Percentiles rank a stretch among this genome's conserved stretches.
These are phyloP conservation scores for Suillus discolor DNA, from an alignment of 768 basidiomycete genomes.

Conservation along the genomic window DNA sequence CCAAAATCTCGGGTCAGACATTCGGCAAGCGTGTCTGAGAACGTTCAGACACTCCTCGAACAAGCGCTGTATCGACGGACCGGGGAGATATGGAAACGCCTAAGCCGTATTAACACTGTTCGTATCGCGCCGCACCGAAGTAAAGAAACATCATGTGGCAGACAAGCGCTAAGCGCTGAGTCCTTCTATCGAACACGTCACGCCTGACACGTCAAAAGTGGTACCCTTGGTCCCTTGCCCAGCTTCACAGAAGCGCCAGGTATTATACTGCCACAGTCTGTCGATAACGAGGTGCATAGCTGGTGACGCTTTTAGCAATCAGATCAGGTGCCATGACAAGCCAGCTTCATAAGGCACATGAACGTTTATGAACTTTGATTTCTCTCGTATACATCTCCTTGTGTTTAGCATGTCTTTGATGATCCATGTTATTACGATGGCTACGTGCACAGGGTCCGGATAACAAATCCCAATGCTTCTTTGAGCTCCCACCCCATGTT, in stretches of 20 bases:
- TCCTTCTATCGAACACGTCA: neutral
- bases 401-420: neutral
- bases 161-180: neutral
- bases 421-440: neutral
- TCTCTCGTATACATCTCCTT: neutral
- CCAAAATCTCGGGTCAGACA: neutral
- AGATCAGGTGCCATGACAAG: neutral
- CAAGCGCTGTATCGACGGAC: neutral
- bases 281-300: neutral
- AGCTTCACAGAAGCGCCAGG: neutral
- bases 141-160: neutral
- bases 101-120: neutral
- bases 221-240: neutral
- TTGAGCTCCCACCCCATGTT: neutral
- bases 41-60: neutral
- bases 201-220: neutral
- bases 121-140: neutral
- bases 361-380: neutral
- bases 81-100: neutral
- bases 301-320: neutral
- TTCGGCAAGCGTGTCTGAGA: neutral
- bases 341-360: neutral
- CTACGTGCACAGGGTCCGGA: neutral
- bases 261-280: neutral
- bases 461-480: neutral